Conservation (phyloP, 371 early-diverging fungal genomes). For the Fennellomyces sp. region DNA sequence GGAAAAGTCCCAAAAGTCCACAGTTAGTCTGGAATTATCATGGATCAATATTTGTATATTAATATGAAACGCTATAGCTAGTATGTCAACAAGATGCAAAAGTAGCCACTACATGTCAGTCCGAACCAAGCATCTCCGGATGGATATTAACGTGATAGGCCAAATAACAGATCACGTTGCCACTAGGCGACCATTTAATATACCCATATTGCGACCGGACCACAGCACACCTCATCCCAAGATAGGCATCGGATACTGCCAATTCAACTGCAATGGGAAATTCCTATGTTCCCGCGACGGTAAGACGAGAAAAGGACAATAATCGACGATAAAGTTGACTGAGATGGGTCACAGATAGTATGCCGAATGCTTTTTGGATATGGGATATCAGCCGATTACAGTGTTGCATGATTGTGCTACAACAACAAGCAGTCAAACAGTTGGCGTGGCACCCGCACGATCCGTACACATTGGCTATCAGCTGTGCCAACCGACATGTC, state of each 20-base stretch:
- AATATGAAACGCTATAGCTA: background rate
- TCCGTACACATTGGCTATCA: constrained; percentile 47
- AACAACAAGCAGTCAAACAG: constrained; percentile 46
- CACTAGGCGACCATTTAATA: constrained; percentile 37
- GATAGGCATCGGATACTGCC: constrained; percentile 56
- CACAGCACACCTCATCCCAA: constrained; percentile 63
- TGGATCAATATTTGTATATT: background rate
- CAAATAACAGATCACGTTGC: constrained; percentile 12
- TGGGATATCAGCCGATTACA: constrained; percentile 54
- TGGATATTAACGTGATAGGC: background rate
- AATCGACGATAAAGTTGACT: background rate
- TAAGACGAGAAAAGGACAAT: constrained; percentile 24
- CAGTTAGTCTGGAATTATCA: background rate
- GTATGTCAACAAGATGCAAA: background rate
- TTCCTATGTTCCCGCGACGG: constrained; percentile 55
- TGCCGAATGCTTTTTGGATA: constrained; percentile 67
- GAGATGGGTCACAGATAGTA: constrained; percentile 46
- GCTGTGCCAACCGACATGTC: constrained; percentile 53
- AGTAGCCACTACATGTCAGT: no score
- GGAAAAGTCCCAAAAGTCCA: background rate
- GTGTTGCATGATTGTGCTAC: constrained; percentile 50
- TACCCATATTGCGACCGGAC: constrained; percentile 54
- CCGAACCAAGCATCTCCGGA: background rate
- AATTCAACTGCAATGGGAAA: constrained; percentile 64
- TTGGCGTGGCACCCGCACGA: constrained; percentile 63